Base-by-base conservation (phyloP, 2,329 filamentous ascomycete genomes). In the Macrophomina tecta region DNA sequence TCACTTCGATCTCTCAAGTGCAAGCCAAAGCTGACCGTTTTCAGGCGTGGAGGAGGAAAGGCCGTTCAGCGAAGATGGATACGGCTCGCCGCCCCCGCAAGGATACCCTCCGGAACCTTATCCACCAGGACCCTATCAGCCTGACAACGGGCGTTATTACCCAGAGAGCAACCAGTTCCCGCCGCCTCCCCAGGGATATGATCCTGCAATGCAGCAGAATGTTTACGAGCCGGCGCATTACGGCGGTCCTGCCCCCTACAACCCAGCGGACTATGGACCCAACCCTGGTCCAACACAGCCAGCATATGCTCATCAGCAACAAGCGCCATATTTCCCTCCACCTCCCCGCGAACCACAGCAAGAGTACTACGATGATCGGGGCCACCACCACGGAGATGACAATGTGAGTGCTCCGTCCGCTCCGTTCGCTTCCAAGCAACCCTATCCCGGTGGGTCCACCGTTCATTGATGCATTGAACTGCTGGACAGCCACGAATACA, bases 331-430 rank as follows among this genome's bases (percentile, higher is more conserved):
- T 30, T 78, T 75, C 65, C 70, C 74, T 9, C 73, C 74, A 3
- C 72, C 75, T 7, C 75, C 73, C 14, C 52, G 64, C 63, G 67
- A 73, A 69, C 68, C 74, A 67, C 72, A 80, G 69, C 65, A 72
- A 71, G 70, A 71, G 34, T 69, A 68, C 14, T 71, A 73, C 52
- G 65, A 68, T 69, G 69, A 72, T 64, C 76, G 78, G 69, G 73
- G 77, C 72, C 75, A 75, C 69, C 73, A 73, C 52, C 74, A 72
- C 67, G 75, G 74, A 71, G 77, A 79, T 75, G 80, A 81, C 70
- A 81, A 84, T 83, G 82, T 84, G 82, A 84, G 82, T 84, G 78
- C 78, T 77, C 73, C 69, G 69, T 70, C 69, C 69, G 78, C 78
- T 77, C 73, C 69, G 69, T 70, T 69, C 69, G 73, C 71, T 73